Evolutionary conservation across 371 early-diverging fungal species (phyloP).

Genomic region (Zancudomyces culisetae): DNA sequence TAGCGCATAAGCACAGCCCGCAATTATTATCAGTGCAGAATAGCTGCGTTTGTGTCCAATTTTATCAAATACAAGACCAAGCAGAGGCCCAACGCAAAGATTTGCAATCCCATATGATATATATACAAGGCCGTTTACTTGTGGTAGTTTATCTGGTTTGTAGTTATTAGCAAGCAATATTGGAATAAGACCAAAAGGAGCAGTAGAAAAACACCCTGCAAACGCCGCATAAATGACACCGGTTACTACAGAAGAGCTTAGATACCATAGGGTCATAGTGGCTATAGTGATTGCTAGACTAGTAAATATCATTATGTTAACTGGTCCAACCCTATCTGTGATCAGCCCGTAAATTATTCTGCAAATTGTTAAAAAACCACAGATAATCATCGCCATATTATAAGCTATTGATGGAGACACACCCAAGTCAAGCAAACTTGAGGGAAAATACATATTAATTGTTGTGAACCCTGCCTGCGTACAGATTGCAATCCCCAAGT

Average conservation of each 20-base stretch:
- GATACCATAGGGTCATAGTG: constrained; percentile 1
- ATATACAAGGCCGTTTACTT: constrained; percentile 13
- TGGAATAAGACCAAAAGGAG: constrained; percentile 25
- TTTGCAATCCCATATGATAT: constrained; percentile 11
- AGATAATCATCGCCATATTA: not conserved
- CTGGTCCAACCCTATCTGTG: constrained; percentile 33
- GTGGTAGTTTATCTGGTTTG: constrained; percentile 9
- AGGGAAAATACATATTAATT: not conserved
- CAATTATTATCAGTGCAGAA: constrained; percentile 10
- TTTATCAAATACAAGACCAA: constrained; percentile 13
- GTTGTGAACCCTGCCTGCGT: not conserved
- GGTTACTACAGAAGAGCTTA: constrained; percentile 12
- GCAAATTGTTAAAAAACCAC: not conserved
- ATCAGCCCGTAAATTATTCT: constrained; percentile 17
- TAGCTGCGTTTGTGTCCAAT: constrained; percentile 11
- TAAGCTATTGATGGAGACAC: not conserved
- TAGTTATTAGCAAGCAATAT: constrained; percentile 20
- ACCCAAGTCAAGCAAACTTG: not conserved
- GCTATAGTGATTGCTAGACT: constrained; percentile 4
- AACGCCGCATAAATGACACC: constrained; percentile 20
- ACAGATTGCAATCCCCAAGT: not conserved
- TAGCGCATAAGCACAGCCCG: constrained; percentile 3
- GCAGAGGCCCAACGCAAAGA: constrained; percentile 12
- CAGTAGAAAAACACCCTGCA: constrained; percentile 24
- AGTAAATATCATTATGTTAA: constrained; percentile 28